Base-by-base conservation (phyloP, 73 alveolate species). In the Tetrahymena elliotti region DNA sequence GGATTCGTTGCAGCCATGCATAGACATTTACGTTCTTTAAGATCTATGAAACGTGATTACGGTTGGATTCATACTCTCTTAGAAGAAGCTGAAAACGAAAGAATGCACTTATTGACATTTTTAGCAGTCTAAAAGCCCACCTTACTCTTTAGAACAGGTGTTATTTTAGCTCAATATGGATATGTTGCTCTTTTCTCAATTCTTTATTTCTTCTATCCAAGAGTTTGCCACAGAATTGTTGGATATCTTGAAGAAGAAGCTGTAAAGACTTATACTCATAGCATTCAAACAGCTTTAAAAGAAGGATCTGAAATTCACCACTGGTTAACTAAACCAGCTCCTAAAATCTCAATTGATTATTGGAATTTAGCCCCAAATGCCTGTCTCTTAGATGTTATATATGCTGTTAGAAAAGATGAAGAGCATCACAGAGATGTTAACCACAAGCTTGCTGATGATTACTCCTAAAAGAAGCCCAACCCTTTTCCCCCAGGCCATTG, bases 161-260 rank as follows among this genome's bases (percentile, higher is more conserved):
- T 97, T 33, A 93, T 97, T 22, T 40, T 96, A 15, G 96, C 97
- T 12, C 96, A 97, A 95, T 97, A 96, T 34, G 88, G 97, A 92
- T 97, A 96, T 95, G 97, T 96, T 52, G 96, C 96, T 10, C 83
- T 97, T 33, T 97, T 93, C 93, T 93, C 95, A 34, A 7, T 97
- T 33, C 93, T 96, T 16, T 97, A 97, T 53, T 95, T 97, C 83
- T 24, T 96, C 36, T 83, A 93, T 38, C 98, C 98, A 41, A 93
- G 97, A 93, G 97, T 94, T 27, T 96, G 98, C 95, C 98, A 97
- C 94, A 93, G 98, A 38, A 95, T 97, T 53, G 98, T 97, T 36
- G 98, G 98, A 16, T 97, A 97, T 93, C 95, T 97, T 27, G 98
- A 97, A 92, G 98, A 97, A 92, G 98, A 97, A 93, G 98, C 98